Evolutionary conservation across 164 flowering plant genomes (phyloP).

Genomic region (Nymphaea thermarum): DNA sequence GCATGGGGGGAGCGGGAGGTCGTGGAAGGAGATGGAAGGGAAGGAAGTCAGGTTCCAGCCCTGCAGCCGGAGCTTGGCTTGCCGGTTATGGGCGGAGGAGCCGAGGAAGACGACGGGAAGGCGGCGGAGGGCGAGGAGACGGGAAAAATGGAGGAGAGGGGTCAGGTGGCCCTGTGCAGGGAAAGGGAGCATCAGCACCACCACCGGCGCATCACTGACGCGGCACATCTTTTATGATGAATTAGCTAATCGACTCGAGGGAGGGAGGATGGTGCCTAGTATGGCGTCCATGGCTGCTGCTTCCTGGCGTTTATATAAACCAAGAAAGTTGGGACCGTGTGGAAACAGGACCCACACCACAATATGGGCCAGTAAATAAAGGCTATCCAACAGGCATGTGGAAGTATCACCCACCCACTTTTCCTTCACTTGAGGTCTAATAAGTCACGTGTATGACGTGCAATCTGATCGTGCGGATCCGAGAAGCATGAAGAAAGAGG

Average conservation of each 20-base stretch:
- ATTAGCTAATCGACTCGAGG: too few relatives aligned
- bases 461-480: too few relatives aligned
- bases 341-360: too few relatives aligned
- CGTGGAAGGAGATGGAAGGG: constrained; percentile 34
- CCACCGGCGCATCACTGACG: neutral
- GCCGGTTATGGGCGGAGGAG: constrained; percentile 30
- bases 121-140: constrained; percentile 18
- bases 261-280: neutral
- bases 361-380: too few relatives aligned
- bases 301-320: neutral
- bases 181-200: constrained; percentile 33
- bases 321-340: too few relatives aligned
- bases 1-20: constrained; percentile 21
- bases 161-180: constrained; percentile 47
- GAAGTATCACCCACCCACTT: too few relatives aligned
- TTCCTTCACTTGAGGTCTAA: too few relatives aligned
- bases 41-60: constrained; percentile 12
- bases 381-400: too few relatives aligned
- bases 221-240: too few relatives aligned
- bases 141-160: constrained; percentile 38
- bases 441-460: too few relatives aligned
- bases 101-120: constrained; percentile 25
- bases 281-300: neutral
- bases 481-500: too few relatives aligned
- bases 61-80: constrained; percentile 21